Evolutionary conservation across 345 rosid species (phyloP), one percentile per base, ranked within the genome.

Genomic region (Zanthoxylum bungeanum): DNA sequence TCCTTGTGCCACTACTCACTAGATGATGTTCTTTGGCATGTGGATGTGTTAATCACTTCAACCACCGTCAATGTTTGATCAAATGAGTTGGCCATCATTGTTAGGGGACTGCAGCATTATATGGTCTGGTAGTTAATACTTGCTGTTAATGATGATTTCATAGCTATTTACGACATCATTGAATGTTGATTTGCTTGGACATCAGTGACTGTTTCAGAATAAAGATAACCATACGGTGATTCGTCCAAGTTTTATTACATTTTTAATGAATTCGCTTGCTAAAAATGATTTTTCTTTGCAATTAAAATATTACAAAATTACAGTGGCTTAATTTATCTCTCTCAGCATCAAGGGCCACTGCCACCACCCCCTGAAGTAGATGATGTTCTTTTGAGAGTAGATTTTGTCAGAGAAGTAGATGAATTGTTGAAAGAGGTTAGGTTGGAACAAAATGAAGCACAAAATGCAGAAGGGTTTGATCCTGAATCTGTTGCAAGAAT

Each of bases 361-460:
- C 82, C 76, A 65, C 85, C 85, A 37, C 84, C 92, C 21, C 60
- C 69, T 16, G 93, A 87, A 76, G 87, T 66, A 0, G 97, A 92
- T 64, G 85, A 85, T 72, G 61, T 76, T 77, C 92, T 90, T 67
- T 72, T 92, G 51, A 81, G 98, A 80, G 95, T 89, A 61, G 93
- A 92, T 82, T 94, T 94, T 81, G 88, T 94, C 21, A 85, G 93
- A 80, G 98, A 94, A 80, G 92, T 90, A 0, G 91, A 88, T 79
- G 85, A 82, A 55, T 81, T 92, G 86, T 83, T 94, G 66, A 86
- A 83, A 74, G 97, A 94, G 85, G 97, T 92, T 68, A 80, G 82
- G 68, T 37, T 74, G 5, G 93, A 90, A 37, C 83, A 84, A 72
- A 78, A 67, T 21, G 90, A 82, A 71, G 85, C 60, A 51, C 70